Base-by-base conservation (phyloP, 78 protist genomes). In the Speleostelium caveatum region DNA sequence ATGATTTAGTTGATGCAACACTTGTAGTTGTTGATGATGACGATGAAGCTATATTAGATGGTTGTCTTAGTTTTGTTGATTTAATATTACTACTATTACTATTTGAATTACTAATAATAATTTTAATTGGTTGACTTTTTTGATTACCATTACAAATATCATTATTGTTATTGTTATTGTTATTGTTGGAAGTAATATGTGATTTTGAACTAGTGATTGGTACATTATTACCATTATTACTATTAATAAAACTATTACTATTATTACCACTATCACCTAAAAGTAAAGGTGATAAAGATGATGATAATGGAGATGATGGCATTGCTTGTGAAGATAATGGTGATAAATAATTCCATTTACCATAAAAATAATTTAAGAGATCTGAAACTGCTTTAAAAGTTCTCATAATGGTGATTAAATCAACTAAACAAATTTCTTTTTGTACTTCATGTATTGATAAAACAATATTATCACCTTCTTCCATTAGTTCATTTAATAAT, bases 391-490 rank as follows among this genome's bases (percentile, higher is more conserved):
- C 62, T 58, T 36, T 74, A 19, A 74, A 22, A 8, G 83, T 74
- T 58, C 83, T 53, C 66, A 74, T 74, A 26, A 74, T 74, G 12
- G 71, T 53, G 26, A 74, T 74, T 58, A 74, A 74, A 74, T 58
- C 83, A 17, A 53, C 68, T 17, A 74, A 33, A 58, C 83, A 74
- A 33, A 74, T 58, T 21, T 74, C 83, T 16, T 26, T 35, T 21
- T 61, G 69, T 58, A 74, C 38, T 8, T 74, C 71, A 2, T 33
- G n/a, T 21, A 22, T 16, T 58, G 59, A 53, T 22, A 14, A 12
- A n/a, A 35, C 19, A 38, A 24, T 58, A 32, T 39, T 58, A 8
- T 58, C 63, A 19, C 35, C 63, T n/a, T 74, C 83, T 28, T 74
- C 71, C 24, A 35, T 58, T 12, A 74, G 16, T 38, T 74, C 58